These are phyloP conservation scores for Suhomyces yuchorum DNA, from an alignment of 1,139 yeast species.

Conservation along the genomic window DNA sequence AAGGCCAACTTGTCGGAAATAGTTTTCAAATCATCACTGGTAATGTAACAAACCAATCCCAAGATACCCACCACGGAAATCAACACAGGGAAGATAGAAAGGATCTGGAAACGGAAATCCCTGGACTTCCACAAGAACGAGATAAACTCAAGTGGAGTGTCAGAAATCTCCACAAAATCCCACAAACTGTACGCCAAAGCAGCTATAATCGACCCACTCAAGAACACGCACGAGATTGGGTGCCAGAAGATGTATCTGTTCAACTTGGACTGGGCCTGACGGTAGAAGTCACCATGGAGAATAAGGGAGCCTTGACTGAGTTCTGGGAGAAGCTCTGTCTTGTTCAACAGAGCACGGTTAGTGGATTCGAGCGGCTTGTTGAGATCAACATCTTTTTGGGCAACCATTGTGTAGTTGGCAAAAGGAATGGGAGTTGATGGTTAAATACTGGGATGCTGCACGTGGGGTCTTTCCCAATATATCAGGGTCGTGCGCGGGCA, in stretches of 20 bases:
- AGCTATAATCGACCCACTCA: constrained; percentile 23
- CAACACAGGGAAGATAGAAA: constrained; percentile 31
- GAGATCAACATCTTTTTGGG: constrained; percentile 52
- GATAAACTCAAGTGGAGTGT: constrained; percentile 38
- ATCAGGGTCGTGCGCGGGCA: constrained; percentile 3
- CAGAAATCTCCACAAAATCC: constrained; percentile 41
- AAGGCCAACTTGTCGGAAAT: constrained; percentile 45
- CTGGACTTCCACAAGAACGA: constrained; percentile 23
- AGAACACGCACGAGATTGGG: constrained; percentile 36
- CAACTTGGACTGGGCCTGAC: constrained; percentile 56
- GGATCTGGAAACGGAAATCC: constrained; percentile 31
- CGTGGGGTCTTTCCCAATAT: constrained; percentile 16
- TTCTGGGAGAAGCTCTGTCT: constrained; percentile 53
- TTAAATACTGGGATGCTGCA: constrained; percentile 9
- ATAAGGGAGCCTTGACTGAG: constrained; percentile 61
- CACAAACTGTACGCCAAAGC: constrained; percentile 32
- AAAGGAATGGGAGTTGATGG: neutral
- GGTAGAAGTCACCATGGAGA: constrained; percentile 63
- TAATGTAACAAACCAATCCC: constrained; percentile 36
- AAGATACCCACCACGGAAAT: constrained; percentile 27
- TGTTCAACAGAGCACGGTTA: constrained; percentile 51
- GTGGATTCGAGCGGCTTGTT: constrained; percentile 54
- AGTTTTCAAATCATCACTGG: constrained; percentile 48
- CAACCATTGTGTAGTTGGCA: constrained; percentile 19
- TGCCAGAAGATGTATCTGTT: constrained; percentile 54